phyloP scores from a whole-genome alignment of 768 basidiomycete species.

The Chalciporus sphaerocephalus region DNA sequence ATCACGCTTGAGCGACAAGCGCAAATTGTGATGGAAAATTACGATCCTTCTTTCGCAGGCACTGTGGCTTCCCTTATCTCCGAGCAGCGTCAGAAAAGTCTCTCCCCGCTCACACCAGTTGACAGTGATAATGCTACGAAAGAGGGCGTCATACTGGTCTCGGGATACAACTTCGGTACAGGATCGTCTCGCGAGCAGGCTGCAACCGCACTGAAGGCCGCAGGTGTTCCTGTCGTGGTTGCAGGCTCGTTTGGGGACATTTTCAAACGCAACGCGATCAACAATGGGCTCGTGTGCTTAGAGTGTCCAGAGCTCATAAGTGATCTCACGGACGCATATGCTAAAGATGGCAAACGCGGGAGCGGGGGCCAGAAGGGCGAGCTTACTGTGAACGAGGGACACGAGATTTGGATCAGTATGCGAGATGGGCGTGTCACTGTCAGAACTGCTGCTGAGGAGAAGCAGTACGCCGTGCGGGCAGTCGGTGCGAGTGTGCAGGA shows the following conservation, averaged over 20 bases:
- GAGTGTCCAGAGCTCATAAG: slow-evolving; percentile 87
- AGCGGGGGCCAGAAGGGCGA: slow-evolving; percentile 79
- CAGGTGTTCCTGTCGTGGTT: slow-evolving; percentile 88
- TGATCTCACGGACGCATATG: slow-evolving; percentile 75
- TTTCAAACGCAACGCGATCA: slow-evolving; percentile 98
- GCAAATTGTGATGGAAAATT: slow-evolving; percentile 98
- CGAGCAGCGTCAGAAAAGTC: slow-evolving; percentile 16
- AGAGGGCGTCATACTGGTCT: slow-evolving; percentile 73
- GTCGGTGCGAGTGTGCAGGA: slow-evolving; percentile 96
- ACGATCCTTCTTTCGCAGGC: slow-evolving; percentile 81
- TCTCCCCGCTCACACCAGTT: slow-evolving; percentile 13
- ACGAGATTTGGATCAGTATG: slow-evolving; percentile 64
- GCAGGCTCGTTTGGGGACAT: slow-evolving; percentile 99
- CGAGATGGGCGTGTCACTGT: slow-evolving; percentile 65
- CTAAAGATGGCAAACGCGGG: slow-evolving; percentile 69
- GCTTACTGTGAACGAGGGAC: slow-evolving; percentile 73
- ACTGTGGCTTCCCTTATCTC: slow-evolving; percentile 54
- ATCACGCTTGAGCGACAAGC: slow-evolving; percentile 94
- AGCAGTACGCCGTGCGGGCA: slow-evolving; percentile 62
- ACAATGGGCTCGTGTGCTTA: slow-evolving; percentile 94
- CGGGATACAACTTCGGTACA: slow-evolving; percentile 98
- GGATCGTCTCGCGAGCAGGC: slow-evolving; percentile 98
- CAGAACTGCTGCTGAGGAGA: slow-evolving; percentile 37
- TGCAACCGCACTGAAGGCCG: slow-evolving; percentile 92
- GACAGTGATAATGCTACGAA: slow-evolving; percentile 30